Percentiles rank a stretch among this genome's conserved stretches.
These are phyloP conservation scores for Medicago lupulina DNA, from an alignment of 306 rosid genomes.

Conservation along the genomic window DNA sequence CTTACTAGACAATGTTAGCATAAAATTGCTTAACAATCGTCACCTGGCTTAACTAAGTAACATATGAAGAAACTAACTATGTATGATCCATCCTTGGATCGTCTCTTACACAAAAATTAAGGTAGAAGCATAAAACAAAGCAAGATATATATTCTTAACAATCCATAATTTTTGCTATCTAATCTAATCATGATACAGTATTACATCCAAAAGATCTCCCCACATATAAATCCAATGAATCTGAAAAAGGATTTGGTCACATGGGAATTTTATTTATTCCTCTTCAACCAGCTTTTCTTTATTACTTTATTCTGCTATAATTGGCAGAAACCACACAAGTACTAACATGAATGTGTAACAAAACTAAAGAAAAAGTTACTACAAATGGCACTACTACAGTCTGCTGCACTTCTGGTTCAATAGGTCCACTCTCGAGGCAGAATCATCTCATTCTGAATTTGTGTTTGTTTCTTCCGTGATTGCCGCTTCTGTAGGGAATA, in stretches of 20 bases:
- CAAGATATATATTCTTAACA: not conserved
- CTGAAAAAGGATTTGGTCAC: not conserved
- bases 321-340: constrained; percentile 10
- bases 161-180: not conserved
- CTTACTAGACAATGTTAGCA: too few relatives aligned
- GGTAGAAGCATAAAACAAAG: constrained; percentile 3
- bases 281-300: constrained; percentile 1
- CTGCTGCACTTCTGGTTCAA: constrained; percentile 34
- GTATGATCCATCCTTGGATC: not conserved
- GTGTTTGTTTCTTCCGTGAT: constrained; percentile 34
- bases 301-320: not conserved
- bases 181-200: not conserved
- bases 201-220: constrained; percentile 23
- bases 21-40: too few relatives aligned
- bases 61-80: not conserved
- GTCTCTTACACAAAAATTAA: not conserved
- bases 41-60: too few relatives aligned
- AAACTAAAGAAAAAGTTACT: not conserved
- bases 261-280: constrained; percentile 27
- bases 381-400: not conserved
- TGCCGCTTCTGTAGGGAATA: constrained; percentile 54
- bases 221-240: not conserved
- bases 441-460: constrained; percentile 49
- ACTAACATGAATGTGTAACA: not conserved
- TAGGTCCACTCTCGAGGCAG: constrained; percentile 92